Base-by-base conservation (phyloP, 805 yeast species). In the Yueomyces sinensis region DNA sequence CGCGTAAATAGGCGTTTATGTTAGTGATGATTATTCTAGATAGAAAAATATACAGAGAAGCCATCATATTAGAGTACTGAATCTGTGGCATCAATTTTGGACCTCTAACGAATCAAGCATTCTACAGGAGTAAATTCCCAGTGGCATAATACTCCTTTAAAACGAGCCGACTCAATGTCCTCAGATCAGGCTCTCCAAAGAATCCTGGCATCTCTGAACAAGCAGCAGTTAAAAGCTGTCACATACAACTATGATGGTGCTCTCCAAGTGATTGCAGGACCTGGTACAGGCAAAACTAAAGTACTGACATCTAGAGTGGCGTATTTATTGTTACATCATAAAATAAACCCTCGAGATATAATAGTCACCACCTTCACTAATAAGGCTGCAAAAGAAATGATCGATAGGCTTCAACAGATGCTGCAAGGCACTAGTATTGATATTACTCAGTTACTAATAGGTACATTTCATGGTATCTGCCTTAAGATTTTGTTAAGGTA, bases 311-410 rank as follows among this genome's bases (percentile, higher is more conserved):
- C 84, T 1, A 62, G 95, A 31, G 91, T 87, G 9, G 87, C 87
- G 0, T 70, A 75, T 46, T 59, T 87, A 20, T 44, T 87, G 6
- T 39, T 70, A 3, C 53, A 66, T 7, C 63, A 69, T 25, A 56
- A 65, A 2, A 54, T 82, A 1, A 60, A 63, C 1, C 87, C 96
- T 0, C 61, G 65, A 24, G 59, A 68, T 32, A 67, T 91, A 15
- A 69, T 89, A 1, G 91, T 87, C 16, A 83, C 95, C 5, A 87
- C 97, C 0, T 89, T 89, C 60, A 89, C 97, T 11, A 82, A 82
- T 46, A 82, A 81, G 46, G 97, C 98, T 0, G 93, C 96, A 2
- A 69, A 65, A 34, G 97, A 89, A 57, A 77, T 89, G 82, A 58
- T 62, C 11, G 78, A 72, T 23, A 63, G 97, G 29, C 56, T 89